Conservation (phyloP, 2,329 filamentous ascomycete genomes). For the Beauveria varroae region DNA sequence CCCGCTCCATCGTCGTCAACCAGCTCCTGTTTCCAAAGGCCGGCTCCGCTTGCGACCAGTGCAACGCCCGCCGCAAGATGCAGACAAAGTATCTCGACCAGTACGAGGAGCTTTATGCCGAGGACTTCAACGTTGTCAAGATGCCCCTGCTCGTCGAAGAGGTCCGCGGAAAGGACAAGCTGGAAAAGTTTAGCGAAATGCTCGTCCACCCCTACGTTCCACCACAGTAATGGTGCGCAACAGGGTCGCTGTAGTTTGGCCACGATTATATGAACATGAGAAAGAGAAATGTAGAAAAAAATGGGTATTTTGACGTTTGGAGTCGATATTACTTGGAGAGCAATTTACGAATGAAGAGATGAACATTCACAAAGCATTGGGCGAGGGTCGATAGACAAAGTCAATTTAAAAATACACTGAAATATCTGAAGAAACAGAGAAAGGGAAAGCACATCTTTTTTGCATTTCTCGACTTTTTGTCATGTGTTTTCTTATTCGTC, state of each 20-base stretch:
- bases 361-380: neutral
- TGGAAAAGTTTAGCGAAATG: constrained; percentile 88
- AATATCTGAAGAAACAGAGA: neutral
- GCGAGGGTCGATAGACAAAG: neutral
- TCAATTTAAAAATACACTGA: neutral
- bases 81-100: constrained; percentile 99
- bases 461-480: neutral
- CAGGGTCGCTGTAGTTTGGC: neutral
- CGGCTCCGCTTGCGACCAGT: constrained; percentile 85
- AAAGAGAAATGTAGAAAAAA: neutral
- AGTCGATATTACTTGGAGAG: neutral
- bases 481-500: neutral
- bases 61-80: constrained; percentile 91
- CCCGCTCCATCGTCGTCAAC: constrained; percentile 95
- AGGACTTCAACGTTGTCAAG: constrained; percentile 92
- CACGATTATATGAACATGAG: neutral
- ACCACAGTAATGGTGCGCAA: constrained; percentile 36
- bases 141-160: constrained; percentile 96
- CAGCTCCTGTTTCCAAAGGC: constrained; percentile 89
- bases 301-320: neutral
- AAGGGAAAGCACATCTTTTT: neutral
- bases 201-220: constrained; percentile 68
- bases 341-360: neutral
- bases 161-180: constrained; percentile 86
- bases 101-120: constrained; percentile 96